phyloP scores from a whole-genome alignment of 2,329 filamentous ascomycete species.

The Phialophora chinensis region DNA sequence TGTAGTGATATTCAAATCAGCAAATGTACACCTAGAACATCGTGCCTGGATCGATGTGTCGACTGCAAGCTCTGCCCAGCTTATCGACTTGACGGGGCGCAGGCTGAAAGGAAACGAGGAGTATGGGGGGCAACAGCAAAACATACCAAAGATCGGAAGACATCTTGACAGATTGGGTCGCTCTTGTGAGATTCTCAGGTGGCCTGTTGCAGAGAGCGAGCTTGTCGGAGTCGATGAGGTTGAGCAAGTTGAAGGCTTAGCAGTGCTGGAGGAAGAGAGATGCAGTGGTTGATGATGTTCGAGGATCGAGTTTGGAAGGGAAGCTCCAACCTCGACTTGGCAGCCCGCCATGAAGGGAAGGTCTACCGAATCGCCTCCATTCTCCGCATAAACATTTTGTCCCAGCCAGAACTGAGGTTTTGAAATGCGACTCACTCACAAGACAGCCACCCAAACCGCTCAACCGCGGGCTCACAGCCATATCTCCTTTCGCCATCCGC shows the following conservation, averaged over 20 bases:
- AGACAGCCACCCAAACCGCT: slow-evolving; percentile 84
- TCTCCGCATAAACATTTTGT: slow-evolving; percentile 29
- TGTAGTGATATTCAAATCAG: slow-evolving; percentile 59
- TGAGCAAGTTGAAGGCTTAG: slow-evolving; percentile 29
- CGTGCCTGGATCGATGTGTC: neutral
- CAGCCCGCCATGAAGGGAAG: slow-evolving; percentile 10
- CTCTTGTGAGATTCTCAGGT: slow-evolving; percentile 2
- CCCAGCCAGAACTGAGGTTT: slow-evolving; percentile 13
- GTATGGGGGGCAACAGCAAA: slow-evolving; percentile 43
- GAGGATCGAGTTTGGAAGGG: slow-evolving; percentile 24
- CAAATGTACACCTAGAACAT: slow-evolving; percentile 30
- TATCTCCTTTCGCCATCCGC: slow-evolving; percentile 82
- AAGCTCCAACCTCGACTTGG: slow-evolving; percentile 24
- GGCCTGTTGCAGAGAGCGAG: slow-evolving; percentile 15
- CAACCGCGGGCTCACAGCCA: slow-evolving; percentile 90
- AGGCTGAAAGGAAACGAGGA: slow-evolving; percentile 44
- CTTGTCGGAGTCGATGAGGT: slow-evolving; percentile 22
- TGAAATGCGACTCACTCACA: slow-evolving; percentile 45
- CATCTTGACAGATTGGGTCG: slow-evolving; percentile 62
- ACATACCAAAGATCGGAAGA: slow-evolving; percentile 82
- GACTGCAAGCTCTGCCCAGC: slow-evolving; percentile 11
- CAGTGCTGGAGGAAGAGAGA: slow-evolving; percentile 22
- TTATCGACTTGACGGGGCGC: slow-evolving; percentile 24
- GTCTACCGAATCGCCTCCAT: slow-evolving; percentile 13
- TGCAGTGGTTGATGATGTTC: slow-evolving; percentile 30